A percentile compares a stretch with the other conserved stretches of the same genome.
phyloP scores from a whole-genome alignment of 169 alveolate genomes.

The Fabrea salina region DNA sequence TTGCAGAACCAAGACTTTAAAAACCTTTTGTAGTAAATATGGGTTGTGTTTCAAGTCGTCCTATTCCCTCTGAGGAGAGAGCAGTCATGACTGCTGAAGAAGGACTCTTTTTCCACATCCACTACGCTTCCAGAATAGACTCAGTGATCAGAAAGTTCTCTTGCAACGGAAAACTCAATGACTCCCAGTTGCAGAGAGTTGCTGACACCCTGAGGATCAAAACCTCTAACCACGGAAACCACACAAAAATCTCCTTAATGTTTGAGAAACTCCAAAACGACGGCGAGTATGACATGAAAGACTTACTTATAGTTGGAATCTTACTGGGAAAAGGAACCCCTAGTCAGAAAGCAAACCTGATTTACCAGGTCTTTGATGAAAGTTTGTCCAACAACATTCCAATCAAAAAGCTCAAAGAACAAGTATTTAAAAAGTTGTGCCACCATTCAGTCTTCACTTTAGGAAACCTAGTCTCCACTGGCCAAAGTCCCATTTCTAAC shows the following conservation, averaged over 20 bases:
- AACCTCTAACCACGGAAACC: neutral
- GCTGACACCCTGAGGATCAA: neutral
- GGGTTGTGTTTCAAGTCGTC: conserved; percentile 14
- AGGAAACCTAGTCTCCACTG: neutral
- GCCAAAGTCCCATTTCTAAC: neutral
- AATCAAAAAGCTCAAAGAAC: neutral
- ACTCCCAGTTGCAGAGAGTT: neutral
- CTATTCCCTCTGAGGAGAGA: neutral
- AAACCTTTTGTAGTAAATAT: neutral
- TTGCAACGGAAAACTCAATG: neutral
- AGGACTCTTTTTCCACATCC: neutral
- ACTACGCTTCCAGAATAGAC: neutral
- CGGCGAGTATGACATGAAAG: neutral
- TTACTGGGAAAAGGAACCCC: neutral
- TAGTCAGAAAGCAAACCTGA: conserved; percentile 1
- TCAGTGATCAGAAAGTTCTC: neutral
- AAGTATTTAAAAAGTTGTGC: neutral
- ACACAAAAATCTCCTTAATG: neutral
- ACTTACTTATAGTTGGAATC: conserved; percentile 10
- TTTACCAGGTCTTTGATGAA: conserved; percentile 18
- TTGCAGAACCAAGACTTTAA: conserved; percentile 22
- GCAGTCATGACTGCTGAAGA: neutral
- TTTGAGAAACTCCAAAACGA: neutral
- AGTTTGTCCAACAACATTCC: neutral
- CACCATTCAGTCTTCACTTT: neutral